phyloP scores from a whole-genome alignment of 2,329 filamentous ascomycete species.

The Pseudomassariella vexata region DNA sequence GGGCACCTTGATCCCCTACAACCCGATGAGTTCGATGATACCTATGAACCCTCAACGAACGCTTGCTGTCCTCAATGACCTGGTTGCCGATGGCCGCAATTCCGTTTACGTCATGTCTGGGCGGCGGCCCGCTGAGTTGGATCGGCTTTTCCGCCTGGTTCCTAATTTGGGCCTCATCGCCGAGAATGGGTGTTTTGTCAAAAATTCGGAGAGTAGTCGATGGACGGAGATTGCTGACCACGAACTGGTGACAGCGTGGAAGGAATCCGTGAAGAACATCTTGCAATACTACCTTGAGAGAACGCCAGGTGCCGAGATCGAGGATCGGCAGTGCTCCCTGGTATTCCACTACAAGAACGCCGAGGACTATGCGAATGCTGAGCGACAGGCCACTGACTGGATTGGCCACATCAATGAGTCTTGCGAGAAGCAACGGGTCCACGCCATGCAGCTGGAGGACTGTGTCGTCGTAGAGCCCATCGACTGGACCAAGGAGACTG shows the following conservation, averaged over 20 bases:
- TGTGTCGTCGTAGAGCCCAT: conserved; percentile 79
- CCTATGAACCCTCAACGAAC: conserved; percentile 82
- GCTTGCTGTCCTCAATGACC: conserved; percentile 73
- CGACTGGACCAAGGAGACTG: conserved; percentile 83
- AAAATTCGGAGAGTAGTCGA: conserved; percentile 57
- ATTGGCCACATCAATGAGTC: conserved; percentile 94
- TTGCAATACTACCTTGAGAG: conserved; percentile 86
- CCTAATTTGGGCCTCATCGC: conserved; percentile 84
- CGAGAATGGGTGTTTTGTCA: conserved; percentile 90
- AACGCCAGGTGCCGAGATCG: conserved; percentile 79
- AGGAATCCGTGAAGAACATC: conserved; percentile 74
- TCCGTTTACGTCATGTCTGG: conserved; percentile 92
- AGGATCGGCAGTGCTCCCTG: conserved; percentile 86
- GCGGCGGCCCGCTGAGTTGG: conserved; percentile 79
- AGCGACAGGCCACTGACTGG: conserved; percentile 79
- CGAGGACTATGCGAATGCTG: conserved; percentile 69
- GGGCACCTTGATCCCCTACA: conserved; percentile 84
- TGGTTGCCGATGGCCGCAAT: conserved; percentile 75
- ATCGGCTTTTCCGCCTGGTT: conserved; percentile 77
- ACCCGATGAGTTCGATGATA: conserved; percentile 77
- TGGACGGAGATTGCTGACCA: conserved; percentile 78
- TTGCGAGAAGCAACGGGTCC: conserved; percentile 76
- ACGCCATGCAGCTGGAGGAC: conserved; percentile 74
- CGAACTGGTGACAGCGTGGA: conserved; percentile 69
- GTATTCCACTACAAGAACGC: conserved; percentile 86